Evolutionary conservation across 2,329 filamentous ascomycete species (phyloP).

Genomic region (Pestalotiopsis sp.): DNA sequence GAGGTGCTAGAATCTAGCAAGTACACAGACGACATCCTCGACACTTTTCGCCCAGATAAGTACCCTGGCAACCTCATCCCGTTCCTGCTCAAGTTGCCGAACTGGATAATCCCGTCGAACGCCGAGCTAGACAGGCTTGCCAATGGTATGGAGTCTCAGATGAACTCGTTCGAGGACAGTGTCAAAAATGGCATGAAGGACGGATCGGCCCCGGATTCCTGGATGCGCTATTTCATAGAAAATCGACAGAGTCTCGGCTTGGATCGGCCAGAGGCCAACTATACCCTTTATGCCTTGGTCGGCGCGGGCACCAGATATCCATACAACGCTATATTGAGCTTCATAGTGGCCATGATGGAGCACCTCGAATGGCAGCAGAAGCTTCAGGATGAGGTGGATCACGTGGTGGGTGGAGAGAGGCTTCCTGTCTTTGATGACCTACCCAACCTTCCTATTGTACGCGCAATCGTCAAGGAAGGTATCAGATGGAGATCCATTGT

Average conservation of each 20-base stretch:
- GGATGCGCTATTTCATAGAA: slow-evolving; percentile 3
- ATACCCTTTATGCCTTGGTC: slow-evolving; percentile 6
- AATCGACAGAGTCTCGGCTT: slow-evolving; percentile 7
- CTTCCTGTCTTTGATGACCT: slow-evolving; percentile 9
- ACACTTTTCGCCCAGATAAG: slow-evolving; percentile 3
- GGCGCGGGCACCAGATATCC: slow-evolving; percentile 8
- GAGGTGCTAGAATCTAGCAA: background rate
- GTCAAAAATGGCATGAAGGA: background rate
- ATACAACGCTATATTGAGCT: slow-evolving; percentile 4
- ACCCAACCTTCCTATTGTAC: slow-evolving; percentile 8
- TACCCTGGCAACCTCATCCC: slow-evolving; percentile 2
- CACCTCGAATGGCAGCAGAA: slow-evolving; percentile 11
- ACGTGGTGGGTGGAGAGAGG: slow-evolving; percentile 21
- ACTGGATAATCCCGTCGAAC: slow-evolving; percentile 7
- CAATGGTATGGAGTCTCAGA: background rate
- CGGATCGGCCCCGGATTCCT: slow-evolving; percentile 6
- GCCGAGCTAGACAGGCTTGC: background rate
- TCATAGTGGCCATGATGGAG: slow-evolving; percentile 17
- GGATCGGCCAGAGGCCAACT: background rate
- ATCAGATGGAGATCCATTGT: slow-evolving; percentile 16
- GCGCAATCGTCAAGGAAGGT: slow-evolving; percentile 12
- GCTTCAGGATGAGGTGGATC: slow-evolving; percentile 14
- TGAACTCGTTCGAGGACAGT: background rate
- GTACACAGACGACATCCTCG: slow-evolving; percentile 4
- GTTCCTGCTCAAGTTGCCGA: background rate